A percentile compares a stretch with the other conserved stretches of the same genome.
Conservation (phyloP, 1,139 yeast species). For the Candida sojae region DNA sequence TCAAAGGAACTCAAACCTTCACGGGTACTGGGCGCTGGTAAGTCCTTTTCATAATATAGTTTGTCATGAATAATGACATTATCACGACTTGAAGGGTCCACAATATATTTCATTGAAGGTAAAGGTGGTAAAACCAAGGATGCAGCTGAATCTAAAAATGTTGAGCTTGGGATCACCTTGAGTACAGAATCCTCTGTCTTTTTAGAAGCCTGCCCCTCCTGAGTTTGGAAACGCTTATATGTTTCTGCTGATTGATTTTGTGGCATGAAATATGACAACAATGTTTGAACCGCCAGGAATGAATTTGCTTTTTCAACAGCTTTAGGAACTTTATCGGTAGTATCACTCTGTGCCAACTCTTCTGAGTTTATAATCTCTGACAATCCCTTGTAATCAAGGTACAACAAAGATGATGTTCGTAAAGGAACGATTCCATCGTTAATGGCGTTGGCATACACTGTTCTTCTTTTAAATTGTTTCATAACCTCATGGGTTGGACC, state of each 20-base stretch:
- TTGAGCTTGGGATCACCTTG: conserved; percentile 61
- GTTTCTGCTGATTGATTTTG: conserved; percentile 30
- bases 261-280: conserved; percentile 47
- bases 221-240: conserved; percentile 34
- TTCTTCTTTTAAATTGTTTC: conserved; percentile 63
- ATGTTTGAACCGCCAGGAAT: conserved; percentile 42
- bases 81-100: conserved; percentile 53
- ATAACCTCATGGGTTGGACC: conserved; percentile 77
- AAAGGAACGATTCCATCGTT: conserved; percentile 94
- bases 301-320: conserved; percentile 11
- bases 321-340: conserved; percentile 11
- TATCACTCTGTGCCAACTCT: conserved; percentile 6
- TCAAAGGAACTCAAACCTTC: conserved; percentile 20
- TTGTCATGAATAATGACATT: conserved; percentile 44
- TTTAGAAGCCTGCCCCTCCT: conserved; percentile 2
- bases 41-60: conserved; percentile 36
- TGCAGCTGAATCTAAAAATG: conserved; percentile 81
- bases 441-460: conserved; percentile 76
- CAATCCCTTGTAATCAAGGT: conserved; percentile 56
- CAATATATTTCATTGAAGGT: conserved; percentile 70
- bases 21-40: conserved; percentile 20
- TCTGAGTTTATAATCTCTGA: conserved; percentile 39
- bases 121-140: conserved; percentile 83
- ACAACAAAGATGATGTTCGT: conserved; percentile 80
- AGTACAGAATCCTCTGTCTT: conserved; percentile 4